Conservation (phyloP, 345 rosid genomes). For the Turritis glabra region DNA sequence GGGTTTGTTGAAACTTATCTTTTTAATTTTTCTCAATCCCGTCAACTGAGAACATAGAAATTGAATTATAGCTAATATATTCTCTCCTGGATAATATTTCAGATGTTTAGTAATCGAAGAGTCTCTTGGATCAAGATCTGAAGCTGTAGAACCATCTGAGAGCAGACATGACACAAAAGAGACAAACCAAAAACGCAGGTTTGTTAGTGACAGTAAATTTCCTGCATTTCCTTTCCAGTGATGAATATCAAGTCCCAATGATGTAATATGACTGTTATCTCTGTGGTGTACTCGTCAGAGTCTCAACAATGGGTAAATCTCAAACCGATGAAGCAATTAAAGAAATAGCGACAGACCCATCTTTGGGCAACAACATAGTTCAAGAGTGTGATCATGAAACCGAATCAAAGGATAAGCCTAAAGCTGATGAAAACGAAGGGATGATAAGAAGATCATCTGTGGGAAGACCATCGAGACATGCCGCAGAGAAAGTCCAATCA, state of each 20-base stretch:
- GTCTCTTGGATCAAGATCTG: conserved; percentile 38
- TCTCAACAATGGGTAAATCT: conserved; percentile 32
- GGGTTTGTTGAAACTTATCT: conserved; percentile 43
- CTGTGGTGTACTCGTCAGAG: conserved; percentile 22
- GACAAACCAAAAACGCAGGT: conserved; percentile 50
- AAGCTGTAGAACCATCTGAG: conserved; percentile 37
- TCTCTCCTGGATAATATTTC: not conserved
- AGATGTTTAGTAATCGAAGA: conserved; percentile 37
- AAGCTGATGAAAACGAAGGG: conserved; percentile 42
- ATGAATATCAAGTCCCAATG: conserved; percentile 11
- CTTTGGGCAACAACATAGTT: conserved; percentile 1
- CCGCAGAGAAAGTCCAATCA: conserved; percentile 65
- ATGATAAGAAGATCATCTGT: conserved; percentile 42
- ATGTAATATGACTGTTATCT: conserved; percentile 20
- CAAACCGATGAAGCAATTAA: conserved; percentile 22
- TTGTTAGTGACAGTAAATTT: conserved; percentile 13
- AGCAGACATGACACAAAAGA: conserved; percentile 36
- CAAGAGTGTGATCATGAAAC: conserved; percentile 27
- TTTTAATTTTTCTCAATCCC: not conserved
- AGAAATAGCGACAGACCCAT: conserved; percentile 19
- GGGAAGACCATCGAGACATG: conserved; percentile 66
- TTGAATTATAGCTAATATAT: conserved; percentile 17
- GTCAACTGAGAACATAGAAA: not conserved
- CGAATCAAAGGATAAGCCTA: conserved; percentile 27
- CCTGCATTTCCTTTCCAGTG: not conserved